phyloP scores from a whole-genome alignment of 306 rosid genomes.

The Sindora glabra region DNA sequence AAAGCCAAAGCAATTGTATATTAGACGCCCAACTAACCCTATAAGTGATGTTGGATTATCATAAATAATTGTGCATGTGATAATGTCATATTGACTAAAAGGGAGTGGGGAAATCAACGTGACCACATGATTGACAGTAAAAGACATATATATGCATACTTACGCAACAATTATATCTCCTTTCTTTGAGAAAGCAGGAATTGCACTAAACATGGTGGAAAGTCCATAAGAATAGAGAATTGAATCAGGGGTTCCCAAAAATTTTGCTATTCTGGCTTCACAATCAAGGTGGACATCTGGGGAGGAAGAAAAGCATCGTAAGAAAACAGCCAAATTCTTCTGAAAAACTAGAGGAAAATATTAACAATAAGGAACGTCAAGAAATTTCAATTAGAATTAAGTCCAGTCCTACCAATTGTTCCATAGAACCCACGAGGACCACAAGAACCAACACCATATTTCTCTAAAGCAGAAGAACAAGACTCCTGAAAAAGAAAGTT shows the following conservation, averaged over 20 bases:
- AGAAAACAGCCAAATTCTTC: constrained; percentile 1
- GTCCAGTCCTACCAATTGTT: constrained; percentile 64
- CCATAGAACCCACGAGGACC: constrained; percentile 99
- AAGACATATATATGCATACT: constrained; percentile 31
- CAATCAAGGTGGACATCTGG: constrained; percentile 98
- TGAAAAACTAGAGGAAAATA: background rate
- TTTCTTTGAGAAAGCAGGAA: constrained; percentile 91
- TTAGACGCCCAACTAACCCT: background rate
- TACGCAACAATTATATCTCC: constrained; percentile 95
- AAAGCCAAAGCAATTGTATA: background rate
- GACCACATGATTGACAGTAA: background rate
- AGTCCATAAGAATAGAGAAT: constrained; percentile 94
- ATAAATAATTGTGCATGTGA: background rate
- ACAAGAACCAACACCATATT: constrained; percentile 98
- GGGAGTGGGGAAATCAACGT: constrained; percentile 5
- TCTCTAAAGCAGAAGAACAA: constrained; percentile 81
- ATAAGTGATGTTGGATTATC: constrained; percentile 3
- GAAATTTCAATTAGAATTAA: background rate
- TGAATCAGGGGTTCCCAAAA: constrained; percentile 98
- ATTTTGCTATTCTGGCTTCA: constrained; percentile 91
- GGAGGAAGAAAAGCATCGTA: constrained; percentile 15
- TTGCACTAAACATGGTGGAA: constrained; percentile 98
- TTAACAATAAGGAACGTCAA: background rate
- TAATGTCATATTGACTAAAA: background rate
- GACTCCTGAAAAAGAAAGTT: constrained; percentile 58